Evolutionary conservation across 2,329 filamentous ascomycete species (phyloP), one percentile per base, ranked within the genome.

Genomic region (Thermoascus crustaceus): DNA sequence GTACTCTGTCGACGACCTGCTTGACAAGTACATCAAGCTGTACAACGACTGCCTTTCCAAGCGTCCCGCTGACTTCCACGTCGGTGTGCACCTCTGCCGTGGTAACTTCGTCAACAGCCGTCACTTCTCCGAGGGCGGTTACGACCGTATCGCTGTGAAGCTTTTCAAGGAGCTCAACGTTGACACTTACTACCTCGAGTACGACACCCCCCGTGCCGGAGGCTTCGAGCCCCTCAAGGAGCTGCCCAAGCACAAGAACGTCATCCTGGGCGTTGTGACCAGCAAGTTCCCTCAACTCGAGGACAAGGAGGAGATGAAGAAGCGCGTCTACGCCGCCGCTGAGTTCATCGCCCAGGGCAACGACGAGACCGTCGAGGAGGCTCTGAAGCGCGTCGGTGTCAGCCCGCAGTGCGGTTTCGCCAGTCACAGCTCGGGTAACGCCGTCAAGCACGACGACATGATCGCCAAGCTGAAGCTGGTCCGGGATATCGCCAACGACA

Each of bases 361-460:
- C 35, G 73, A 73, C 7, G 69, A 82, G 61, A 74, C 67, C 2
- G 67, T 69, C 30, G 73, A 84, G 54, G 74, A 85, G 55, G 81
- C 81, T 0, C 64, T 88, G 8, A 72, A 80, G 59, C 74, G 79
- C 46, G 64, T 87, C 31, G 71, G 72, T 36, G 72, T 85, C 11
- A 82, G 76, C 52, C 80, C 82, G 0, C 81, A 85, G 63, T 84
- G 80, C 54, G 80, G 79, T 4, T 83, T 83, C 57, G 83, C 81
- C 22, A 84, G 78, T 22, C 82, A 88, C 54, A 76, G 80, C 46
- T 77, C 73, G 49, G 83, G 82, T 0, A 86, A 88, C 53, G 72
- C 76, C 9, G 67, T 88, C 35, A 73, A 70, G 14, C 67, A 76
- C 43, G 74, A 83, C 30, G 81, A 83, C 42, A 80, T 87, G 78